Evolutionary conservation across 345 rosid genomes (phyloP).

Genomic region (Aegle marmelos): DNA sequence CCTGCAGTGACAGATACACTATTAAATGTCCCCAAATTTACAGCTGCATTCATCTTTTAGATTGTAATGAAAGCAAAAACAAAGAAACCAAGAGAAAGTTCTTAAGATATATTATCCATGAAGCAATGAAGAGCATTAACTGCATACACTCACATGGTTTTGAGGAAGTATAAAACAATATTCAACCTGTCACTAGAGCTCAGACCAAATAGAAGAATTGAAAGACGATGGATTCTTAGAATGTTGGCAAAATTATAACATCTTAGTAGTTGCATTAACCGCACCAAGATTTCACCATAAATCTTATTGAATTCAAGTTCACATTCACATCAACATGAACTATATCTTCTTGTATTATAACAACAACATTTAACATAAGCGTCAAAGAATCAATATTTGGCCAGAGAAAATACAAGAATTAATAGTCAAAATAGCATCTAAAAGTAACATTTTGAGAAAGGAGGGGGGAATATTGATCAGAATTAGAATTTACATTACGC

Average conservation of each 20-base stretch:
- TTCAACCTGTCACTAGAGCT: background rate
- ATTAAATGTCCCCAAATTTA: background rate
- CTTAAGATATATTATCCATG: background rate
- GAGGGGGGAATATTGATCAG: background rate
- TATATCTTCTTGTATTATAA: background rate
- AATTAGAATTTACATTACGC: background rate
- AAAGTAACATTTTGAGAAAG: background rate
- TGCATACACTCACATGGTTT: background rate
- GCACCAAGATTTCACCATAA: background rate
- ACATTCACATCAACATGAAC: background rate
- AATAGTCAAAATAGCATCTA: background rate
- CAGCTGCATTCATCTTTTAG: background rate
- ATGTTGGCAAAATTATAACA: background rate
- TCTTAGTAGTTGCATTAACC: background rate
- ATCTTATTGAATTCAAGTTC: background rate
- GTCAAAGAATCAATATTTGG: background rate
- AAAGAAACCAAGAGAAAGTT: background rate
- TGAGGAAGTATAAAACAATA: background rate
- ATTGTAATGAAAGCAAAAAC: background rate
- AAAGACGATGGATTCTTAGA: background rate
- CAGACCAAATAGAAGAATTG: background rate
- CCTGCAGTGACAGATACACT: slow-evolving; percentile 35
- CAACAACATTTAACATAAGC: background rate
- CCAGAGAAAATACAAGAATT: too few relatives aligned
- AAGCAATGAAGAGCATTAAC: background rate